Percentiles rank a stretch among this genome's conserved stretches.
phyloP scores from a whole-genome alignment of 441 rosid genomes.

The Euphorbia celastroides region DNA sequence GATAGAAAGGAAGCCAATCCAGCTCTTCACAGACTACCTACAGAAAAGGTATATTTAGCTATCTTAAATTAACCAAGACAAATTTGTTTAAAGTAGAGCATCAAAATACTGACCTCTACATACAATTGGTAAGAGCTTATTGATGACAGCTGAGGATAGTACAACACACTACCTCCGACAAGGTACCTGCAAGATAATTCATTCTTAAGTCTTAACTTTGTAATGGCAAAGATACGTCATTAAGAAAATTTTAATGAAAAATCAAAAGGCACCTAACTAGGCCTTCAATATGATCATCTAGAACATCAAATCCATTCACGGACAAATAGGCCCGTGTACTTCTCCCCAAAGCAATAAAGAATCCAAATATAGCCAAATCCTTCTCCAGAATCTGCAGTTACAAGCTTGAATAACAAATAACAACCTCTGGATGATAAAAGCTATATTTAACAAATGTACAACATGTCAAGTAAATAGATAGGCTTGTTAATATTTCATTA shows the following conservation, averaged over 20 bases:
- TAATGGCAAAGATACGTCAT: constrained; percentile 1
- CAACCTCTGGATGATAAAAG: constrained; percentile 8
- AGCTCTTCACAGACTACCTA: constrained; percentile 99
- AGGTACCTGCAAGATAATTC: constrained; percentile 51
- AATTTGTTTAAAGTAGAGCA: constrained; percentile 16
- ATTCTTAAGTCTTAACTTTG: constrained; percentile 15
- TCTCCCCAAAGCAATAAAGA: constrained; percentile 94
- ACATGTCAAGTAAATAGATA: not conserved
- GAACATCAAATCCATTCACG: constrained; percentile 65
- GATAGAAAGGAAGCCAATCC: constrained; percentile 96
- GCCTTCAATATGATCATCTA: constrained; percentile 63
- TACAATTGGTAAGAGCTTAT: constrained; percentile 95
- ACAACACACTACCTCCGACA: constrained; percentile 89
- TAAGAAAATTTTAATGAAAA: constrained; percentile 4
- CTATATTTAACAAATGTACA: not conserved
- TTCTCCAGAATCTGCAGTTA: constrained; percentile 84
- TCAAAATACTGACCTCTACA: constrained; percentile 74
- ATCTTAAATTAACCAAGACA: constrained; percentile 18
- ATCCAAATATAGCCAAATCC: constrained; percentile 98
- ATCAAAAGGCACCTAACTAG: constrained; percentile 58
- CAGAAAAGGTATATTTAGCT: constrained; percentile 19
- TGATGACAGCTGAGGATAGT: constrained; percentile 93
- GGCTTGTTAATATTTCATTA: not conserved
- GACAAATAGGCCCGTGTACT: constrained; percentile 69
- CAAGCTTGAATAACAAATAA: constrained; percentile 19